Evolutionary conservation across 129 eudicot species (phyloP).

Genomic region (Kitagawia praeruptora): DNA sequence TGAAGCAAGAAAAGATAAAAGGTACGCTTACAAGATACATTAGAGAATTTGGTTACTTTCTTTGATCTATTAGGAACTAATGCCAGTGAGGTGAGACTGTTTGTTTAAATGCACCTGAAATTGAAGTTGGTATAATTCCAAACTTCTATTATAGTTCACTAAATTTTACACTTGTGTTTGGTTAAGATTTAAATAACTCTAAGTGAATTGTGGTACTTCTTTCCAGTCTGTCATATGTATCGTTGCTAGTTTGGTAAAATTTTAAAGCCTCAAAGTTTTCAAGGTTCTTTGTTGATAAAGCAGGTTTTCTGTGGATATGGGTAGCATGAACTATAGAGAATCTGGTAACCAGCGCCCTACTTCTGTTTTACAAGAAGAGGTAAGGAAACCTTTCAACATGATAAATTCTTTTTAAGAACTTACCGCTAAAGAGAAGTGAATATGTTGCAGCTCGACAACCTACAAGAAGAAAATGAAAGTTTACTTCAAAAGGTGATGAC

Average conservation of each 20-base stretch:
- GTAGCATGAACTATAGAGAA: conserved; percentile 52
- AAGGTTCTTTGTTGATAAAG: not conserved
- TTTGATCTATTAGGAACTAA: not conserved
- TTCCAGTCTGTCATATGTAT: not conserved
- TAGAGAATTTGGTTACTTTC: not conserved
- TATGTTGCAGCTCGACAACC: conserved; percentile 77
- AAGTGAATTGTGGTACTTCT: not conserved
- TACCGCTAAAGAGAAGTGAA: conserved; percentile 16
- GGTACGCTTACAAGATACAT: conserved; percentile 24
- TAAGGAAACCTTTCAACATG: conserved; percentile 5
- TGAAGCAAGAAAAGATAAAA: conserved; percentile 39
- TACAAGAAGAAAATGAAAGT: conserved; percentile 89
- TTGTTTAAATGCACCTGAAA: not conserved
- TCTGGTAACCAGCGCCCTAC: conserved; percentile 42
- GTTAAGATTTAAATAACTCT: not conserved
- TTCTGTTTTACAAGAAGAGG: conserved; percentile 90
- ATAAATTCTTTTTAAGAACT: conserved; percentile 8
- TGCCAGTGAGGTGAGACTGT: not conserved
- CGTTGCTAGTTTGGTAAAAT: not conserved
- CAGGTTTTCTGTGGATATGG: conserved; percentile 72
- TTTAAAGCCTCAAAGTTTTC: not conserved
- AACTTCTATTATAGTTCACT: not conserved
- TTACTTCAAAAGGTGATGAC: conserved; percentile 65
- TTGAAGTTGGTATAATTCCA: not conserved
- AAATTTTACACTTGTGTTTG: not conserved